Conservation (phyloP, 805 yeast genomes). For the Cyberlindnera veronae region DNA sequence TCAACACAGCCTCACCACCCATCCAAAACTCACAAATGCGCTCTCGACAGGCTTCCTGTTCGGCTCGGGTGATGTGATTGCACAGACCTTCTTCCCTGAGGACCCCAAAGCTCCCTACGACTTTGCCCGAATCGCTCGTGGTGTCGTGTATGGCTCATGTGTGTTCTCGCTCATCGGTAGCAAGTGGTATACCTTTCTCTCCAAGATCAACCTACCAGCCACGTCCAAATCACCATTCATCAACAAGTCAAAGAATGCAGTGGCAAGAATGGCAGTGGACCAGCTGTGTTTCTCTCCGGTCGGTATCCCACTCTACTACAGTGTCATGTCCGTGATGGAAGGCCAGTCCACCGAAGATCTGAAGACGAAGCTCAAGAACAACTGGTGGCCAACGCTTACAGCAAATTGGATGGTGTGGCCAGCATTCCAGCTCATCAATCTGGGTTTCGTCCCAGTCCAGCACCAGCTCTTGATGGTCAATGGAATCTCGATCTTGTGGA, state of each 20-base stretch:
- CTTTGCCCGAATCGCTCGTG: conserved; percentile 53
- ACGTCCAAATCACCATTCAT: conserved; percentile 15
- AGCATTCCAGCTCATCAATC: conserved; percentile 72
- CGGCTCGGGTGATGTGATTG: conserved; percentile 73
- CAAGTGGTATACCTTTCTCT: conserved; percentile 60
- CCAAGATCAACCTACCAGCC: conserved; percentile 38
- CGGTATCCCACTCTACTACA: conserved; percentile 68
- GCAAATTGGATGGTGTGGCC: conserved; percentile 94
- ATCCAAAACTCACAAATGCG: conserved; percentile 54
- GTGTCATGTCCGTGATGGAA: conserved; percentile 66
- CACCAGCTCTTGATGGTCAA: conserved; percentile 68
- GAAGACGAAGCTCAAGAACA: conserved; percentile 39
- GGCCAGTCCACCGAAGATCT: conserved; percentile 40
- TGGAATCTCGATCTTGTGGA: conserved; percentile 76
- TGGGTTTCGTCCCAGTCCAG: conserved; percentile 69
- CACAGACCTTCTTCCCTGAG: conserved; percentile 52
- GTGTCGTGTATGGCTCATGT: conserved; percentile 65
- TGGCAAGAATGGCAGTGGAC: conserved; percentile 59
- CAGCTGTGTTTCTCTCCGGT: conserved; percentile 78
- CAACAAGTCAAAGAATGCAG: conserved; percentile 33
- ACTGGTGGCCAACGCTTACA: conserved; percentile 63
- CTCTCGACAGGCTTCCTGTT: conserved; percentile 56
- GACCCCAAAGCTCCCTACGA: conserved; percentile 37
- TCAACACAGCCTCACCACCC: conserved; percentile 31
- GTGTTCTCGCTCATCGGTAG: conserved; percentile 76